These are phyloP conservation scores for Phytopythium cucurbitacearum DNA, from an alignment of 352 stramenopile genomes.

Conservation along the genomic window DNA sequence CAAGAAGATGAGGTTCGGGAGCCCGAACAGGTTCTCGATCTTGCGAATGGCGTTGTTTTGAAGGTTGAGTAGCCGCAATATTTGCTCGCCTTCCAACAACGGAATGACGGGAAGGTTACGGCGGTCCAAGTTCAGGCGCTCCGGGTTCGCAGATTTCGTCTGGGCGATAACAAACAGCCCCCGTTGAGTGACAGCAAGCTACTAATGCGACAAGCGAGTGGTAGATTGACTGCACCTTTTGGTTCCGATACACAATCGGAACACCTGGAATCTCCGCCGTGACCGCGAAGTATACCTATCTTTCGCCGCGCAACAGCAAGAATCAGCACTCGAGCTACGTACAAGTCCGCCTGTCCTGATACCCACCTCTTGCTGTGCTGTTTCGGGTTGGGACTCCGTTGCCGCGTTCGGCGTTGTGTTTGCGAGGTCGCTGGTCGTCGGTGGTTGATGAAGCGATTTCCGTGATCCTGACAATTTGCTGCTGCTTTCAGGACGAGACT, in stretches of 20 bases:
- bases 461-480: not conserved
- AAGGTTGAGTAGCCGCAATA: slow-evolving; percentile 86
- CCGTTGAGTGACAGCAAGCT: no score
- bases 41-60: slow-evolving; percentile 89
- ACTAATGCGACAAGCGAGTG: no score
- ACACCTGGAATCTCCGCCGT: slow-evolving; percentile 61
- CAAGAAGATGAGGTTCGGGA: slow-evolving; percentile 91
- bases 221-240: slow-evolving; percentile 32
- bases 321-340: not conserved
- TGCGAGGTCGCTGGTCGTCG: not conserved
- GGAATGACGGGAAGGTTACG: slow-evolving; percentile 75
- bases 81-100: slow-evolving; percentile 87
- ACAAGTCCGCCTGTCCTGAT: not conserved
- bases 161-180: slow-evolving; percentile 6
- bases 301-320: slow-evolving; percentile 7
- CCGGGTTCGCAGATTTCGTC: slow-evolving; percentile 63
- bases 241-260: slow-evolving; percentile 66
- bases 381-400: slow-evolving; percentile 10
- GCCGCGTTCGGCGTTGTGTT: not conserved
- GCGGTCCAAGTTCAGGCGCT: slow-evolving; percentile 89
- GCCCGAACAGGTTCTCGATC: slow-evolving; percentile 80
- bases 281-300: slow-evolving; percentile 76
- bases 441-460: not conserved
- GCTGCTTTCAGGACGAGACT: slow-evolving; percentile 1
- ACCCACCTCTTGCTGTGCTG: slow-evolving; percentile 40